Base-by-base conservation (phyloP, 2,329 filamentous ascomycete species). In the Aphanoascus verrucosus region DNA sequence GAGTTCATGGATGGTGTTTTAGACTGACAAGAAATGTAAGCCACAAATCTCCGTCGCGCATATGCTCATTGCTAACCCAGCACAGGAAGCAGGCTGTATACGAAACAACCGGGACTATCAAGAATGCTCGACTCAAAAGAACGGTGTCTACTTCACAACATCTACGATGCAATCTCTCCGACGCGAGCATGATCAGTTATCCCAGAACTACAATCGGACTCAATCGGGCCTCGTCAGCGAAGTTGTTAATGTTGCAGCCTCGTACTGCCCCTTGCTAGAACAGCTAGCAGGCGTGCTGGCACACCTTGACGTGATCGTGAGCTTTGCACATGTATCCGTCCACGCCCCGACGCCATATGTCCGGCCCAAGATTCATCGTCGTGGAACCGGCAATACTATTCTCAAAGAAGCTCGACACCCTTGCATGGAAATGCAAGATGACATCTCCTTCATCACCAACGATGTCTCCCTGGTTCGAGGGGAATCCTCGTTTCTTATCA, bases 391-490 rank as follows among this genome's bases (percentile, higher is more conserved):
- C 2, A 85, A 89, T 62, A 98, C 93, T 0, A 74, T 94, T 19
- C 78, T 98, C n/a, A 86, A 84, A 59, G 94, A 95, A 72, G 88
- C 93, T 1, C 85, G 94, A 9, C 93, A 98, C 65, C 94, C 94
- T 0, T 98, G 93, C 66, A 87, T 98, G 81, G 93, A 98, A 68
- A 90, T 96, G 81, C 93, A 98, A 70, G 94, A 98, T 63, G 93
- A 98, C 64, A 84, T 98, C 41, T 90, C 91, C 58, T 98, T 98
- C 73, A 98, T 98, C 70, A 96, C 91, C 54, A 98, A 98, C 67
- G 91, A 98, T 62, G 88, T 97, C 19, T 82, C 83, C 51, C 81
- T 98, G 37, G 77, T 81, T 4, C 83, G 89, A 7, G 83, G 84
- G 54, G 77, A 80, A 46, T 94, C 88, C 0, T 89, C 91, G 2